These are phyloP conservation scores for Ustilago sp. DNA, from an alignment of 1,284 basidiomycete genomes.

Conservation along the genomic window DNA sequence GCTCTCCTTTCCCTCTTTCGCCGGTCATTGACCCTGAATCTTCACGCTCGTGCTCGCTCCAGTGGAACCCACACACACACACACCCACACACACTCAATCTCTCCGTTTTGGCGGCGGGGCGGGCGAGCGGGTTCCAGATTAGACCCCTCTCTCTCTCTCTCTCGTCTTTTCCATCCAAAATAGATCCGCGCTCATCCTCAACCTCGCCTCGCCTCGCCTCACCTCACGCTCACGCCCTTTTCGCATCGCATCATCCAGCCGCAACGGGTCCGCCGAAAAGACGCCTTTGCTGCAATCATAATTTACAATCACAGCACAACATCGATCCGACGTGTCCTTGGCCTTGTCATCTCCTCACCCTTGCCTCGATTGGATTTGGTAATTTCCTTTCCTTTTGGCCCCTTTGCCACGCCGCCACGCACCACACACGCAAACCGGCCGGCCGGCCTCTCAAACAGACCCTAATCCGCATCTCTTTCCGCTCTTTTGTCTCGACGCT, in stretches of 20 bases:
- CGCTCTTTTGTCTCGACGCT: constrained; percentile 2
- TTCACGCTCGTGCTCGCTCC: constrained; percentile 6
- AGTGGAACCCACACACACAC: neutral
- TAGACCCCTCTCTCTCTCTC: neutral
- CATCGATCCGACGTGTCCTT: constrained; percentile 36
- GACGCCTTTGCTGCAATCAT: neutral
- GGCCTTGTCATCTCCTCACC: constrained; percentile 7
- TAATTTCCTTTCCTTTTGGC: constrained; percentile 15
- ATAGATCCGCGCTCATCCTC: constrained; percentile 16
- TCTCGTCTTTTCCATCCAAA: constrained; percentile 25
- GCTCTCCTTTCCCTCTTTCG: neutral
- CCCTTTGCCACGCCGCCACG: constrained; percentile 20
- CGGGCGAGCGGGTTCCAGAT: constrained; percentile 12
- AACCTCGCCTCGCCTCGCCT: neutral
- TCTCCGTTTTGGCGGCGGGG: no score
- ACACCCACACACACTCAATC: no score
- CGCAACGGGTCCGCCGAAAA: constrained; percentile 2
- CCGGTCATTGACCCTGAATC: neutral
- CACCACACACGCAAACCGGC: neutral
- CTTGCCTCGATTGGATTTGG: constrained; percentile 7
- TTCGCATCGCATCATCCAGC: constrained; percentile 2
- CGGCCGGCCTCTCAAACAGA: neutral
- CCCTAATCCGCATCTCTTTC: constrained; percentile 10
- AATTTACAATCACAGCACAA: constrained; percentile 29
- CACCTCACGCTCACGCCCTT: no score